Evolutionary conservation across 495 filamentous ascomycete species (phyloP).

Genomic region (Trichoderma orchidacearum): DNA sequence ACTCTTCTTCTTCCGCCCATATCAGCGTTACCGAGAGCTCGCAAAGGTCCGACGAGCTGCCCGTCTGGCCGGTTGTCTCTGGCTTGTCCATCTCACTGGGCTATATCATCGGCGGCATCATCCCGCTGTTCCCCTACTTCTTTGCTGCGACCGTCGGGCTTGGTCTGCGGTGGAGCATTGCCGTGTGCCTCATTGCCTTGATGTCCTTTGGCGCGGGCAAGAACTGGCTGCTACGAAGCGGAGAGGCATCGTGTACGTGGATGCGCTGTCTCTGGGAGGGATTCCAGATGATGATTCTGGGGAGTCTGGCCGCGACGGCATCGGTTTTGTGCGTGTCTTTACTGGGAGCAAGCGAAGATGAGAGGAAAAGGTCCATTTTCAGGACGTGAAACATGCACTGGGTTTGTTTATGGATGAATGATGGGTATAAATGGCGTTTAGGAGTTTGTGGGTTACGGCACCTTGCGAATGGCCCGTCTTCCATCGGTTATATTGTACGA

Average conservation of each 20-base stretch:
- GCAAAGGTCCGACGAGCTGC: not conserved
- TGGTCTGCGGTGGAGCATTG: constrained; percentile 56
- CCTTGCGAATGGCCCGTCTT: too few relatives aligned
- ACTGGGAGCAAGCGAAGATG: not conserved
- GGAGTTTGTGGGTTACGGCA: not conserved
- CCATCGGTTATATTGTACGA: too few relatives aligned
- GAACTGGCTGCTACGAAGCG: constrained; percentile 36
- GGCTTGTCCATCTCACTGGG: constrained; percentile 48
- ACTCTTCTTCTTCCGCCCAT: not conserved
- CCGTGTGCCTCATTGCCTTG: constrained; percentile 52
- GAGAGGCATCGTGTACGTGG: constrained; percentile 11
- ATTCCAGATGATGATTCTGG: constrained; percentile 50
- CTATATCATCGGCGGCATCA: constrained; percentile 61
- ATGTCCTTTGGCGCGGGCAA: constrained; percentile 65
- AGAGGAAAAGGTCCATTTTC: not conserved
- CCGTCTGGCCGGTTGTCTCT: constrained; percentile 16
- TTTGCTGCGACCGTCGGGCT: constrained; percentile 46
- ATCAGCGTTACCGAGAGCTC: too few relatives aligned
- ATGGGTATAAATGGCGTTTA: not conserved
- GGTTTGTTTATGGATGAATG: too few relatives aligned
- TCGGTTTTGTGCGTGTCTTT: constrained; percentile 45
- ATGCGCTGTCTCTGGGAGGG: constrained; percentile 21
- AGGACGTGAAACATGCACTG: too few relatives aligned
- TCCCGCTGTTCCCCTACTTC: constrained; percentile 67
- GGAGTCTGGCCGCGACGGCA: constrained; percentile 46